phyloP scores from a whole-genome alignment of 2,329 filamentous ascomycete genomes.

The Nothophoma quercina region DNA sequence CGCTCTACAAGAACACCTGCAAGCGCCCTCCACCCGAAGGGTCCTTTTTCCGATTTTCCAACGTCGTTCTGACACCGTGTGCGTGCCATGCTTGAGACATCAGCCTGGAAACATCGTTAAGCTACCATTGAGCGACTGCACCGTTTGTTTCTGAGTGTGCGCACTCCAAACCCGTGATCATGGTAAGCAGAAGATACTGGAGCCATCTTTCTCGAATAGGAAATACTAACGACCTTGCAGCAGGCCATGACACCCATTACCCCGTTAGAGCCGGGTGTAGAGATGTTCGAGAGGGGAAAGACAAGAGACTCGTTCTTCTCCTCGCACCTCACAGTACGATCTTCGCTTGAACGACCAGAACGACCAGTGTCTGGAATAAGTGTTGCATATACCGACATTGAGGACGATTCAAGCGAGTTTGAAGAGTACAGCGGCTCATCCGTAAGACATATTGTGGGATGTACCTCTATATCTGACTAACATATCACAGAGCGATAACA shows the following conservation, averaged over 20 bases:
- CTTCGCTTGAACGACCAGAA: conserved; percentile 62
- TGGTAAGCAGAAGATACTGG: conserved; percentile 39
- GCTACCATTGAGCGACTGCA: conserved; percentile 25
- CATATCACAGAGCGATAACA: conserved; percentile 59
- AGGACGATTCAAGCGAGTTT: conserved; percentile 61
- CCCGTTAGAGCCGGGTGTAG: conserved; percentile 52
- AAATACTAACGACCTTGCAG: conserved; percentile 40
- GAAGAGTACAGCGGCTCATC: conserved; percentile 67
- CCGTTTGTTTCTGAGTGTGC: conserved; percentile 26
- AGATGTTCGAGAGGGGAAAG: conserved; percentile 60
- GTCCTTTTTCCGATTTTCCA: conserved; percentile 48
- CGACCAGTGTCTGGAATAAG: conserved; percentile 76
- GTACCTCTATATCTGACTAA: conserved; percentile 27
- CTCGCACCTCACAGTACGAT: conserved; percentile 43
- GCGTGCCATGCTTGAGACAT: conserved; percentile 42
- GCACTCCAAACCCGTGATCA: conserved; percentile 39
- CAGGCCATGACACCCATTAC: conserved; percentile 56
- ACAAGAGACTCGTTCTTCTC: conserved; percentile 66
- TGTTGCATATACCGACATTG: conserved; percentile 79
- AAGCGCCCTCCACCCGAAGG: conserved; percentile 54
- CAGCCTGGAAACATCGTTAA: conserved; percentile 32
- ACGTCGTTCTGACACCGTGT: conserved; percentile 39
- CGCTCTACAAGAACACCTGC: conserved; percentile 53
- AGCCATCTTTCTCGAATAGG: conserved; percentile 15
- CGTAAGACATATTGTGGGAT: conserved; percentile 58